A percentile compares a stretch with the other conserved stretches of the same genome.
These are phyloP conservation scores for Fagus crenata DNA, from an alignment of 306 rosid species.

Conservation along the genomic window DNA sequence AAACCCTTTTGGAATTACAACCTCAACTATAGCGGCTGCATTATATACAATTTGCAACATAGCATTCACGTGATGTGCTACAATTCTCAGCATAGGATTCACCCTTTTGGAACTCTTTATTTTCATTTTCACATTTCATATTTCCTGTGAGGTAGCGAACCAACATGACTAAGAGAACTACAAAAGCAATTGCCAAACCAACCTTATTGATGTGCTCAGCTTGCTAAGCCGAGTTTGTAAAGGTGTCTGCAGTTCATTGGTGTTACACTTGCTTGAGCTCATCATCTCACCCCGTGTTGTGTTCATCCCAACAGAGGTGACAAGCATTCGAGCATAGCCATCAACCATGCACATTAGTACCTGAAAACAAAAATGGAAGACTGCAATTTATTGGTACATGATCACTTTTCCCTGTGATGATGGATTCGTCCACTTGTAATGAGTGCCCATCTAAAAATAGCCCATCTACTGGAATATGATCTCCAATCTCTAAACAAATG, in stretches of 20 bases:
- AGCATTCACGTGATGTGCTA: slow-evolving; percentile 5
- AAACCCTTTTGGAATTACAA: slow-evolving; percentile 40
- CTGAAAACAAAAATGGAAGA: slow-evolving; percentile 33
- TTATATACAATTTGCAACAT: slow-evolving; percentile 20
- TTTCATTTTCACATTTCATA: slow-evolving; percentile 20
- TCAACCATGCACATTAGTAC: slow-evolving; percentile 23
- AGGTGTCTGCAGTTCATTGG: slow-evolving; percentile 8
- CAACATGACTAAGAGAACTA: slow-evolving; percentile 20
- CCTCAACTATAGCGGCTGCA: slow-evolving; percentile 34
- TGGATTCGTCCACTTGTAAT: slow-evolving; percentile 19
- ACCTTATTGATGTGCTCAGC: slow-evolving; percentile 14
- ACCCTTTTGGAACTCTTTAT: not conserved
- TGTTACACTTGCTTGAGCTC: slow-evolving; percentile 19
- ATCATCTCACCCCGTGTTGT: slow-evolving; percentile 28
- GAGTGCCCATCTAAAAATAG: slow-evolving; percentile 33
- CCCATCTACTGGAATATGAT: slow-evolving; percentile 40
- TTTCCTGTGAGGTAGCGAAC: slow-evolving; percentile 25
- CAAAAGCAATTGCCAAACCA: slow-evolving; percentile 27
- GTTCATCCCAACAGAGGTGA: slow-evolving; percentile 35
- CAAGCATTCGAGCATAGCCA: slow-evolving; percentile 28
- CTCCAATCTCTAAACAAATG: slow-evolving; percentile 32
- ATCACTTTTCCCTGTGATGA: slow-evolving; percentile 32
- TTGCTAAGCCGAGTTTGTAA: slow-evolving; percentile 24
- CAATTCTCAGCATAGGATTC: not conserved
- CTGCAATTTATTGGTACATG: slow-evolving; percentile 18